These are phyloP conservation scores for Penicillium polonicum DNA, from an alignment of 2,329 filamentous ascomycete species.

Conservation along the genomic window DNA sequence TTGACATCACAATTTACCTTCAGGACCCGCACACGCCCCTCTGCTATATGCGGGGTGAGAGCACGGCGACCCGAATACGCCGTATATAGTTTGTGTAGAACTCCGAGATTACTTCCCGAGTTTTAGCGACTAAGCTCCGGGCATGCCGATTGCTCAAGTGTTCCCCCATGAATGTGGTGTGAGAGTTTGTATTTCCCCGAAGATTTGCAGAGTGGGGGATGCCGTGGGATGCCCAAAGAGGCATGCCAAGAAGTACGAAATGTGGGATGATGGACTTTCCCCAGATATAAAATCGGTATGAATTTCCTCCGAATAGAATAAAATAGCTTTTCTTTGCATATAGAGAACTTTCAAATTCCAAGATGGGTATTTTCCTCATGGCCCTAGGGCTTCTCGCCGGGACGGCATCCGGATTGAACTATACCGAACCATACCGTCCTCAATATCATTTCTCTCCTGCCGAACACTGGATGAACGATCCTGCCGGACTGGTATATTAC, in stretches of 20 bases:
- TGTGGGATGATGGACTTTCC: neutral
- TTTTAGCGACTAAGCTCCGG: conserved; percentile 10
- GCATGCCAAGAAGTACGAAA: neutral
- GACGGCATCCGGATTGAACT: conserved; percentile 3
- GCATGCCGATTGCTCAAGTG: neutral
- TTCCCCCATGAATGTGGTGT: neutral
- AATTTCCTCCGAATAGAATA: neutral
- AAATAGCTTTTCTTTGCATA: neutral
- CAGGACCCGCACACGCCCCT: neutral
- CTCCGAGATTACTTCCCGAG: conserved; percentile 4
- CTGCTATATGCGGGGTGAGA: neutral
- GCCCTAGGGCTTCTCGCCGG: conserved; percentile 8
- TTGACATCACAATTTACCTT: neutral
- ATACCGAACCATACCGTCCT: conserved; percentile 11
- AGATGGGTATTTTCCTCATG: neutral
- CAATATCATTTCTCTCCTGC: conserved; percentile 13
- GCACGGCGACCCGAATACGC: neutral
- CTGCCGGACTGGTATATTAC: conserved; percentile 23
- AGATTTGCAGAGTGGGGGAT: conserved; percentile 3
- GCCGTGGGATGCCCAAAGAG: too few species aligned
- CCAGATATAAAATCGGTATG: conserved; percentile 1
- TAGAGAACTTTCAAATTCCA: neutral
- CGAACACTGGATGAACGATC: conserved; percentile 19
- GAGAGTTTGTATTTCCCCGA: conserved; percentile 14
- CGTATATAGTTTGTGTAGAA: neutral